Conservation (phyloP, 169 alveolate species). For the Cyclospora cayetanensis region DNA sequence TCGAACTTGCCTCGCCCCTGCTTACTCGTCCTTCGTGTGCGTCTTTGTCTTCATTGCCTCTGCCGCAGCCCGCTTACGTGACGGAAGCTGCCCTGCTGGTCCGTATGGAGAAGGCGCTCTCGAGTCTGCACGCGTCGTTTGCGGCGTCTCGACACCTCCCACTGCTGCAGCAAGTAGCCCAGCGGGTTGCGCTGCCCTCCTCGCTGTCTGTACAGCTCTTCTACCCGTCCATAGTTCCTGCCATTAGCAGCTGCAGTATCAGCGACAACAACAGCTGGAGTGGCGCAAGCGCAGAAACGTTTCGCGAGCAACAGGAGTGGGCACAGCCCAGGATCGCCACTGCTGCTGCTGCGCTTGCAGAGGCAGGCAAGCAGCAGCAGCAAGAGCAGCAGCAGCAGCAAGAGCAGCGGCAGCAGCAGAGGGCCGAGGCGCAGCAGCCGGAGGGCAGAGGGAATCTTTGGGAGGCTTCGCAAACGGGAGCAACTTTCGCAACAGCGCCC, state of each 20-base stretch:
- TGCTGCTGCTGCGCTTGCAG: neutral
- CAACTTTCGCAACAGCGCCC: too few relatives aligned
- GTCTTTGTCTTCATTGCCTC: too few relatives aligned
- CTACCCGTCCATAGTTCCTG: neutral
- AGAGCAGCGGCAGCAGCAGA: neutral
- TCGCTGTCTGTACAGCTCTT: neutral
- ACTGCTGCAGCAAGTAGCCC: neutral
- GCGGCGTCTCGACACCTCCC: neutral
- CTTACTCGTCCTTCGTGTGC: too few relatives aligned
- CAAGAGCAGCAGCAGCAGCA: neutral
- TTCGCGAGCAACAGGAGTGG: neutral
- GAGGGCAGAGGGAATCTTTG: too few relatives aligned
- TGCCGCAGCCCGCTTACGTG: neutral
- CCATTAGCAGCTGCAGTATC: neutral
- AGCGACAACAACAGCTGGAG: neutral
- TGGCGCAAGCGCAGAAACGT: neutral
- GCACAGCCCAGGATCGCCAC: neutral
- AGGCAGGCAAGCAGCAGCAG: neutral
- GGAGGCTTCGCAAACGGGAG: too few relatives aligned
- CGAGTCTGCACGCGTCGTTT: neutral
- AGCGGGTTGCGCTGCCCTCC: neutral
- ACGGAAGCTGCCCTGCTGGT: neutral
- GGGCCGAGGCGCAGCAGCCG: neutral
- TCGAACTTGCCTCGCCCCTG: too few relatives aligned
- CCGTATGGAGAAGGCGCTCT: neutral